Evolutionary conservation across 2,329 filamentous ascomycete species (phyloP).

Genomic region (Triangularia verruculosa): DNA sequence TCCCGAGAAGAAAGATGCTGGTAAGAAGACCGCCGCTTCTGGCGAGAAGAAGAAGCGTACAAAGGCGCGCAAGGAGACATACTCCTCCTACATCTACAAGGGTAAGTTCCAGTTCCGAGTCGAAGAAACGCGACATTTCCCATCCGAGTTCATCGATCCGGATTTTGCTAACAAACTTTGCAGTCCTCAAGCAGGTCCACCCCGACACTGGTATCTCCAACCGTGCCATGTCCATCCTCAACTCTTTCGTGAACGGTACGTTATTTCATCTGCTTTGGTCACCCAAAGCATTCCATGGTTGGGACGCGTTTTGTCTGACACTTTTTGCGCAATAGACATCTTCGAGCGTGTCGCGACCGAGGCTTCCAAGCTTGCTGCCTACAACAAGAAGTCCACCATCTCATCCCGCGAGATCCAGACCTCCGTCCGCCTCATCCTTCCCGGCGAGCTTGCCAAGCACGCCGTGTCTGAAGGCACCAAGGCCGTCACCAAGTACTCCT

Average conservation of each 20-base stretch:
- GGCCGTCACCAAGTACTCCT: constrained; percentile 99
- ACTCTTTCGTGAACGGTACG: constrained; percentile 98
- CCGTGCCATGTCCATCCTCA: constrained; percentile 98
- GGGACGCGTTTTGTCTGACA: constrained; percentile 26
- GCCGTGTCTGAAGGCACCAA: constrained; percentile 99
- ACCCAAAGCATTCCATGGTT: not conserved
- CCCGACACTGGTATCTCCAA: constrained; percentile 99
- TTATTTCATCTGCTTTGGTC: not conserved
- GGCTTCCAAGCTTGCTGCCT: constrained; percentile 97
- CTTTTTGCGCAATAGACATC: constrained; percentile 65
- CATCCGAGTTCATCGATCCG: not conserved
- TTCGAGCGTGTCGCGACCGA: constrained; percentile 99
- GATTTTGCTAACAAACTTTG: constrained; percentile 10
- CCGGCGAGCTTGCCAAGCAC: constrained; percentile 98
- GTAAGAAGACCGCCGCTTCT: constrained; percentile 97
- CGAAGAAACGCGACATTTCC: not conserved
- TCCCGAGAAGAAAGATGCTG: constrained; percentile 97
- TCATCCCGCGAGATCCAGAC: constrained; percentile 99
- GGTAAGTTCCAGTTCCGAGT: constrained; percentile 58
- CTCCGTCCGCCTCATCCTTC: constrained; percentile 95
- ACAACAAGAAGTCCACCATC: constrained; percentile 99
- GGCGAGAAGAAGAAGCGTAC: constrained; percentile 99
- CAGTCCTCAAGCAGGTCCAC: constrained; percentile 99
- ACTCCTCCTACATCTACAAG: constrained; percentile 99
- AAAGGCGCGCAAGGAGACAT: constrained; percentile 99